phyloP scores from a whole-genome alignment of 371 early-diverging fungal species.

The Lichtheimia ornata region DNA sequence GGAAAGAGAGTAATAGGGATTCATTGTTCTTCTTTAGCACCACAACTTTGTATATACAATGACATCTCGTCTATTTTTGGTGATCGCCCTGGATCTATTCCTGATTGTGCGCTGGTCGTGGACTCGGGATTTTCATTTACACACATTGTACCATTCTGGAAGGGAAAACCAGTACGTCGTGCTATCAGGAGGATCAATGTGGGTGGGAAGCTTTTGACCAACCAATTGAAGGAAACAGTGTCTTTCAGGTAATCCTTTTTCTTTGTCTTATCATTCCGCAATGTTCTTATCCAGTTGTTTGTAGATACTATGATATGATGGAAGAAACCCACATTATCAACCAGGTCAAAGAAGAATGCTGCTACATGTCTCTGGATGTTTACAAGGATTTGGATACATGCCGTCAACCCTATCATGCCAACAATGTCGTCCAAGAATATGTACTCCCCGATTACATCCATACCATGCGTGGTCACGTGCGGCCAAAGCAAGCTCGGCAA shows the following conservation, averaged over 20 bases:
- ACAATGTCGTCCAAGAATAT: conserved; percentile 70
- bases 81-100: conserved; percentile 43
- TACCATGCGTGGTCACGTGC: conserved; percentile 62
- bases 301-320: conserved; percentile 88
- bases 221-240: conserved; percentile 85
- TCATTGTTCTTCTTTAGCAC: conserved; percentile 15
- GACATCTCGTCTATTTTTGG: conserved; percentile 52
- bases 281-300: neutral
- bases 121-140: conserved; percentile 87
- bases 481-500: conserved; percentile 21
- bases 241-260: conserved; percentile 66
- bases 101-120: conserved; percentile 73
- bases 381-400: conserved; percentile 66
- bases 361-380: conserved; percentile 75
- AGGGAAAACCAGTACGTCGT: conserved; percentile 55
- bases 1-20: neutral
- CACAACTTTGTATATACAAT: conserved; percentile 51
- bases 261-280: neutral
- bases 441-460: conserved; percentile 79
- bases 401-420: conserved; percentile 46
- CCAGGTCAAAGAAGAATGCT: conserved; percentile 82
- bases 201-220: conserved; percentile 85
- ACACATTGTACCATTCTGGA: conserved; percentile 73
- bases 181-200: conserved; percentile 71
- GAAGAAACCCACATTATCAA: conserved; percentile 85